Percentiles rank a stretch among this genome's conserved stretches.
Conservation (phyloP, 345 rosid species). For the Pistacia vera region DNA sequence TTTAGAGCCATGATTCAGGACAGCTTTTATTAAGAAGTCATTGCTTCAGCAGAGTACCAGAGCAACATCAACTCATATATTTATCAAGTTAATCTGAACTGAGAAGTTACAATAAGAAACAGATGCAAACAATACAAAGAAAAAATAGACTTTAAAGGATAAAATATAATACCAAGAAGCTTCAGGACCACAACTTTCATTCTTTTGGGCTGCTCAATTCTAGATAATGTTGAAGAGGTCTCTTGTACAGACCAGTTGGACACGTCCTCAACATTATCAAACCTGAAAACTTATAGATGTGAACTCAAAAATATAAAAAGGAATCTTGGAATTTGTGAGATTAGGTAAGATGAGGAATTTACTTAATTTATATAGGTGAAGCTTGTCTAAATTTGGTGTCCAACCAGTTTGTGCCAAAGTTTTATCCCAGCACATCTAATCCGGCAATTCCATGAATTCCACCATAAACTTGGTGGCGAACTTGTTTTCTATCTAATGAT, state of each 20-base stretch:
- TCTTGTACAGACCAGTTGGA: constrained; percentile 43
- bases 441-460: too few species aligned
- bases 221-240: constrained; percentile 48
- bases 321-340: constrained; percentile 20
- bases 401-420: too few species aligned
- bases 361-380: constrained; percentile 91
- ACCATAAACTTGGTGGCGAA: too few species aligned
- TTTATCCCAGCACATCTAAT: too few species aligned
- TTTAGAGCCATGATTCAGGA: not conserved
- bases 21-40: not conserved
- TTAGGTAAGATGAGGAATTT: constrained; percentile 8
- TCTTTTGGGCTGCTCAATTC: constrained; percentile 55
- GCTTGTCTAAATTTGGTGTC: constrained; percentile 51
- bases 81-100: not conserved
- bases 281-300: constrained; percentile 45
- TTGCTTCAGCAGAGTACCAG: not conserved
- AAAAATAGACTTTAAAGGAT: not conserved
- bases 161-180: constrained; percentile 41
- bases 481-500: too few species aligned
- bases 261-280: constrained; percentile 56
- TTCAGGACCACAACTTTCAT: constrained; percentile 46
- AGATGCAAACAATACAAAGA: not conserved
- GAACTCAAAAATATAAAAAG: not conserved
- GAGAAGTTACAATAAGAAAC: too few species aligned
- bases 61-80: not conserved